A percentile compares a stretch with the other conserved stretches of the same genome.
Evolutionary conservation across 441 rosid genomes (phyloP).

Genomic region (Erodium trifolium): DNA sequence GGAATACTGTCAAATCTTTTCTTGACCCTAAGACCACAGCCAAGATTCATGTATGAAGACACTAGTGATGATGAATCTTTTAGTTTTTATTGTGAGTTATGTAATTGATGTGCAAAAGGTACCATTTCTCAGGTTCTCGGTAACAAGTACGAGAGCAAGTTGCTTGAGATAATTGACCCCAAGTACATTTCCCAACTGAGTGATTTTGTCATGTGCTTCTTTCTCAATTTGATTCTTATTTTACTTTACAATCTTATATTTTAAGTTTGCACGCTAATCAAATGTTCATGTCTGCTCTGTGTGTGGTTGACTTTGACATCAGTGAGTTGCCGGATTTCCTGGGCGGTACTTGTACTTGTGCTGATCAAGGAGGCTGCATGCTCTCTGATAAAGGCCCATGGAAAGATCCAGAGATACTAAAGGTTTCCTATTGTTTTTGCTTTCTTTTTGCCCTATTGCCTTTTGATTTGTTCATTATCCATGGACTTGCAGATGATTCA

Average conservation of each 20-base stretch:
- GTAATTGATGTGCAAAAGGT: background rate
- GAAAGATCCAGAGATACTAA: slow-evolving; percentile 67
- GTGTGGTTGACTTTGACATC: slow-evolving; percentile 9
- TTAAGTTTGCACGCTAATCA: background rate
- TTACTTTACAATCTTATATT: background rate
- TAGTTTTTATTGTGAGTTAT: background rate
- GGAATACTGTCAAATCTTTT: background rate
- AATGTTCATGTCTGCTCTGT: background rate
- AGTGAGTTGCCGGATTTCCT: slow-evolving; percentile 94
- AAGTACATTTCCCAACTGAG: slow-evolving; percentile 32
- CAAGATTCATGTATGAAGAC: background rate
- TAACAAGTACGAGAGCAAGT: slow-evolving; percentile 38
- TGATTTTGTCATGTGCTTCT: background rate
- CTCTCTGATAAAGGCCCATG: slow-evolving; percentile 94
- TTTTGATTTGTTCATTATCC: background rate
- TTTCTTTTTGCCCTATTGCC: slow-evolving; percentile 1
- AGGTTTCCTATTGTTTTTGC: slow-evolving; percentile 31
- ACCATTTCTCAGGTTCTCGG: background rate
- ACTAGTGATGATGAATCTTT: background rate
- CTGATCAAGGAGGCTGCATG: slow-evolving; percentile 83
- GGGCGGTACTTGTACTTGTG: slow-evolving; percentile 90
- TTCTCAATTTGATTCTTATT: background rate
- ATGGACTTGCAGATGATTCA: slow-evolving; percentile 51
- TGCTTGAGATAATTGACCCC: slow-evolving; percentile 82
- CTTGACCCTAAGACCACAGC: slow-evolving; percentile 2